phyloP scores from a whole-genome alignment of 2,329 filamentous ascomycete genomes.

The Calonectria fujianensis region DNA sequence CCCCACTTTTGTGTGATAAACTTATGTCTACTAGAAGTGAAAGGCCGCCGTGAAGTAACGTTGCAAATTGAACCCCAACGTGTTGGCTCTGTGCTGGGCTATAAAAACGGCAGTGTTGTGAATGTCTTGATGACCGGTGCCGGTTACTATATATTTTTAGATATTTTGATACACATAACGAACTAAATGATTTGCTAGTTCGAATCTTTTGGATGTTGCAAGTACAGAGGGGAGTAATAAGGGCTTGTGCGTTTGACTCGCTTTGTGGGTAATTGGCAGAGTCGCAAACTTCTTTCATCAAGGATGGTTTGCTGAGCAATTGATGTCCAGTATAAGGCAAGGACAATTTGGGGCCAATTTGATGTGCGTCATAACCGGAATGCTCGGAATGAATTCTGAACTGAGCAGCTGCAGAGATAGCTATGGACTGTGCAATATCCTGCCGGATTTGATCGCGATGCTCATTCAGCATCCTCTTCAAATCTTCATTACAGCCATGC shows the following conservation, averaged over 20 bases:
- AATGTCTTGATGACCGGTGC: neutral
- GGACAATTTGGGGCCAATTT: neutral
- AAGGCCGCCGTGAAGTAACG: neutral
- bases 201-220: neutral
- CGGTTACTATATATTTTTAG: neutral
- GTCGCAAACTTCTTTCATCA: conserved; percentile 8
- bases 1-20: conserved; percentile 13
- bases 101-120: neutral
- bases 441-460: conserved; percentile 13
- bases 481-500: neutral
- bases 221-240: neutral
- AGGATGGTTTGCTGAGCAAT: neutral
- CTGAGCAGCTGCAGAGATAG: neutral
- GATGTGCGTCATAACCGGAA: neutral
- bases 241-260: neutral
- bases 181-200: neutral
- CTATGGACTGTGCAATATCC: neutral
- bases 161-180: neutral
- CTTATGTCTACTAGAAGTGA: conserved; percentile 6
- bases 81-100: neutral
- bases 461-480: neutral
- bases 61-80: neutral
- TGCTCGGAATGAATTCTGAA: neutral
- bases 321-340: neutral
- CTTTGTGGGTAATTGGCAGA: neutral